A percentile compares a stretch with the other conserved stretches of the same genome.
These are phyloP conservation scores for Termitomyces sp. DNA, from an alignment of 768 basidiomycete genomes.

Conservation along the genomic window DNA sequence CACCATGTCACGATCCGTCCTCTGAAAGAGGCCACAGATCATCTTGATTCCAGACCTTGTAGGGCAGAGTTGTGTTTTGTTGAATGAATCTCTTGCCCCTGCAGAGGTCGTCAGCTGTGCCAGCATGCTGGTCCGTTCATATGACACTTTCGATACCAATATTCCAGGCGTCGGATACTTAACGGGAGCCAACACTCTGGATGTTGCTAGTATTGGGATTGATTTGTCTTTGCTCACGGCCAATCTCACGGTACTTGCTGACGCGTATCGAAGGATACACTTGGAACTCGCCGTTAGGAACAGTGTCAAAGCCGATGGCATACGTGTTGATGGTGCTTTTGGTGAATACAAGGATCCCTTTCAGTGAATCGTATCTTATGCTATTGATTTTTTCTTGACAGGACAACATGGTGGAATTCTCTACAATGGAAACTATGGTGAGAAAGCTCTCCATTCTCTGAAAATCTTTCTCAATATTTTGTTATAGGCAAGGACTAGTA, in stretches of 20 bases:
- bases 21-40: constrained; percentile 29
- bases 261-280: constrained; percentile 49
- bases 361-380: not conserved
- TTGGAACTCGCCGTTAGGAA: constrained; percentile 44
- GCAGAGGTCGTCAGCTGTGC: constrained; percentile 40
- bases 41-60: constrained; percentile 57
- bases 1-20: not conserved
- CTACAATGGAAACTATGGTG: constrained; percentile 69
- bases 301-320: constrained; percentile 50
- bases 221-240: constrained; percentile 36
- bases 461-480: not conserved
- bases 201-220: constrained; percentile 59
- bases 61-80: constrained; percentile 48
- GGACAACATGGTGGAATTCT: constrained; percentile 61
- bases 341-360: constrained; percentile 18
- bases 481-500: constrained; percentile 30
- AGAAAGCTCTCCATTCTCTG: not conserved
- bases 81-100: constrained; percentile 39
- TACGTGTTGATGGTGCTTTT: constrained; percentile 46
- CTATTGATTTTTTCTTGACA: constrained; percentile 6
- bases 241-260: constrained; percentile 40
- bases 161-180: constrained; percentile 38
- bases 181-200: constrained; percentile 61
- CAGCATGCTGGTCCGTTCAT: constrained; percentile 45
- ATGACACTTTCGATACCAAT: constrained; percentile 20